phyloP scores from a whole-genome alignment of 176 grass and related monocot genomes.

The Oryza officinalis region DNA sequence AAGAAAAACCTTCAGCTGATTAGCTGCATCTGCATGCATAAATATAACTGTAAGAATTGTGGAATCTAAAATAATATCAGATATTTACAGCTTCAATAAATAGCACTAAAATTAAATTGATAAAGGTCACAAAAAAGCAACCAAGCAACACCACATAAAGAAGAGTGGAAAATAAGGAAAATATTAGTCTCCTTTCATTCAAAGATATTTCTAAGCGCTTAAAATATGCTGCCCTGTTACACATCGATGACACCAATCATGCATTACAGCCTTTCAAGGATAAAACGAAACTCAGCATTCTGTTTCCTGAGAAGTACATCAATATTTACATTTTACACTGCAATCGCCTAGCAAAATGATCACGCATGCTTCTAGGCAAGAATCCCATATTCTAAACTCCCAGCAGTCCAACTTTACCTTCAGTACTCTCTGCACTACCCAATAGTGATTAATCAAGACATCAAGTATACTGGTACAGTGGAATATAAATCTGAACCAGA shows the following conservation, averaged over 20 bases:
- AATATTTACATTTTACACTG: slow-evolving; percentile 48
- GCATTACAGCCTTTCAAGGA: slow-evolving; percentile 24
- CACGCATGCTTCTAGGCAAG: not conserved
- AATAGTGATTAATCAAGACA: slow-evolving; percentile 22
- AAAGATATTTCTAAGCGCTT: slow-evolving; percentile 6
- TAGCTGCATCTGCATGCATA: slow-evolving; percentile 3
- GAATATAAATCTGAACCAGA: slow-evolving; percentile 26
- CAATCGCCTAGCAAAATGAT: slow-evolving; percentile 31
- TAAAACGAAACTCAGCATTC: slow-evolving; percentile 21
- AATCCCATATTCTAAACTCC: slow-evolving; percentile 15
- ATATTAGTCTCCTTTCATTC: slow-evolving; percentile 9
- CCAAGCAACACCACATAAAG: not conserved
- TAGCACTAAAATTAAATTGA: not conserved
- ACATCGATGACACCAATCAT: slow-evolving; percentile 23
- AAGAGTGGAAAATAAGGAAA: slow-evolving; percentile 26
- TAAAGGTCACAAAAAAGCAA: not conserved
- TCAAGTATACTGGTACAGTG: slow-evolving; percentile 1
- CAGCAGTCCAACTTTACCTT: slow-evolving; percentile 36
- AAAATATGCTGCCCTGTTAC: slow-evolving; percentile 40
- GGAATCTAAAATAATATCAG: not conserved
- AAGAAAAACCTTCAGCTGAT: slow-evolving; percentile 23
- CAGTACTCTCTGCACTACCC: not conserved
- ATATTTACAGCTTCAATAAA: slow-evolving; percentile 13
- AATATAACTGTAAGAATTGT: not conserved
- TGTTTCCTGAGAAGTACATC: slow-evolving; percentile 15